phyloP scores from a whole-genome alignment of 1,284 basidiomycete species.

The Apiotrichum sp. region DNA sequence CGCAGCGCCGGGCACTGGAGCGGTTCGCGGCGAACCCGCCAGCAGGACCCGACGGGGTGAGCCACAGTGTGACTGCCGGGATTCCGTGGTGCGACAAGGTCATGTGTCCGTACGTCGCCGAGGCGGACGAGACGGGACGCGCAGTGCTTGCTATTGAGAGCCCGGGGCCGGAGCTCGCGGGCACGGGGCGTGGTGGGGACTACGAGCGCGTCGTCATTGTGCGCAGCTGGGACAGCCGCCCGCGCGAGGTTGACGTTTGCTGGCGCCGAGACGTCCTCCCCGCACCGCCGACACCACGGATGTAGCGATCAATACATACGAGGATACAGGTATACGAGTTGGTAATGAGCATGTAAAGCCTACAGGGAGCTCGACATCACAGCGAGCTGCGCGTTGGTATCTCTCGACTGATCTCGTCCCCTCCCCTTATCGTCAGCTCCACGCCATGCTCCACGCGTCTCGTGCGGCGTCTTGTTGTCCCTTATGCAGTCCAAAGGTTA shows the following conservation, averaged over 20 bases:
- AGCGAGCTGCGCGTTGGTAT: too few relatives aligned
- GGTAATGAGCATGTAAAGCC: too few relatives aligned
- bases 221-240: not conserved
- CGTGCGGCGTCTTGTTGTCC: too few relatives aligned
- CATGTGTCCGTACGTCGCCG: conserved; percentile 7
- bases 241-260: conserved; percentile 5
- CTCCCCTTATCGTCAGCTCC: too few relatives aligned
- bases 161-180: conserved; percentile 1
- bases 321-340: too few relatives aligned
- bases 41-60: not conserved
- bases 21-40: conserved; percentile 6
- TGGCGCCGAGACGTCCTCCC: not conserved
- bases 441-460: too few relatives aligned
- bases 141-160: not conserved
- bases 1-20: conserved; percentile 3
- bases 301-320: not conserved
- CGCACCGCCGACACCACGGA: not conserved
- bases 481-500: too few relatives aligned
- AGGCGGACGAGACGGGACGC: not conserved
- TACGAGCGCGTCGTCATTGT: conserved; percentile 1
- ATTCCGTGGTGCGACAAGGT: conserved; percentile 15
- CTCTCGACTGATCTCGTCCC: too few relatives aligned
- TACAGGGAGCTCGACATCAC: too few relatives aligned
- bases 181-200: not conserved
- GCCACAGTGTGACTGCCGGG: not conserved